Evolutionary conservation across 768 basidiomycete genomes (phyloP).

Genomic region (Leucosporidium creatinivorum): DNA sequence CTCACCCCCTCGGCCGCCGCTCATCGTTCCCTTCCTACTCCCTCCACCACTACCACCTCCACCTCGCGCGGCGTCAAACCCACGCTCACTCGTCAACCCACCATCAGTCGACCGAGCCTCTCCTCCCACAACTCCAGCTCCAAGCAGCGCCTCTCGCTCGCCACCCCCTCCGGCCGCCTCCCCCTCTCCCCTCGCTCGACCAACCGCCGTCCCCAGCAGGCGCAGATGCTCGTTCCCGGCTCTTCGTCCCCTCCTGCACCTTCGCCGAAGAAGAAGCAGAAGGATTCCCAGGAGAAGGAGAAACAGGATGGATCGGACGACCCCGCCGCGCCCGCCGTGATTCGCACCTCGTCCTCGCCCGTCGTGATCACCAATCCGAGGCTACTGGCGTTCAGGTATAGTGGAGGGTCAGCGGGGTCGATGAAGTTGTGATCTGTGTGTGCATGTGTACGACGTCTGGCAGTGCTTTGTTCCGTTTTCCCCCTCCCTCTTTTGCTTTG

Average conservation of each 20-base stretch:
- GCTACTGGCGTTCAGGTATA: constrained; percentile 17
- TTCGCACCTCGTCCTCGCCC: constrained; percentile 7
- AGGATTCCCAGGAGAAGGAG: not conserved
- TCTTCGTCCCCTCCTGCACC: not conserved
- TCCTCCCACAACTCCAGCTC: too few species aligned
- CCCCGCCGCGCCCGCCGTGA: not conserved
- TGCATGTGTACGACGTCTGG: too few species aligned
- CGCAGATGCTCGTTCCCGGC: not conserved
- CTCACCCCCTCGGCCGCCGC: constrained; percentile 9
- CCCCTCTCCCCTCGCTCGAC: constrained; percentile 12
- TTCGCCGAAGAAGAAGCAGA: not conserved
- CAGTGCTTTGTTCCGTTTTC: too few species aligned
- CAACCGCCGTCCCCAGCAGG: not conserved
- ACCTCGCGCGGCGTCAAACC: not conserved
- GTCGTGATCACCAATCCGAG: constrained; percentile 21
- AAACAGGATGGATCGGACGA: not conserved
- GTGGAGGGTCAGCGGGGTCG: not conserved
- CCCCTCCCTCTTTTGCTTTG: too few species aligned
- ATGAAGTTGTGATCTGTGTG: too few species aligned
- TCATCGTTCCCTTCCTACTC: constrained; percentile 1
- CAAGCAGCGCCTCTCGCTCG: not conserved
- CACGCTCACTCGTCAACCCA: not conserved
- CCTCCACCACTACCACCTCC: not conserved
- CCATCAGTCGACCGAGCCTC: not conserved
- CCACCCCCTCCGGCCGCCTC: not conserved